Base-by-base conservation (phyloP, 768 basidiomycete species). In the Rhodotorula graminis region DNA sequence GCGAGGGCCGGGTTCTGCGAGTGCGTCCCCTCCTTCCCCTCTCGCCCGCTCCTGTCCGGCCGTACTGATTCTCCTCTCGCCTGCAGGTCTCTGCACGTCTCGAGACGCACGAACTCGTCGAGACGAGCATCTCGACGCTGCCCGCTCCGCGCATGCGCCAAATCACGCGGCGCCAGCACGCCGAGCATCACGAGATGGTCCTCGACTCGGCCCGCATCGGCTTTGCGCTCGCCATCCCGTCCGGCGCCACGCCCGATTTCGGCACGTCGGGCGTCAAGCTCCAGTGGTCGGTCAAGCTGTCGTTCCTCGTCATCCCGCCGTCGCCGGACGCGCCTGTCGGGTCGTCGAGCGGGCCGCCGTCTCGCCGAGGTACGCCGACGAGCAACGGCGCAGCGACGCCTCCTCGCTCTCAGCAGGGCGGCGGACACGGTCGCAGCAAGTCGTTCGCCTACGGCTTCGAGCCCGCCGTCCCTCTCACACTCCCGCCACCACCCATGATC, bases 181-280 rank as follows among this genome's bases (percentile, higher is more conserved):
- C 92, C 0, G 93, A 96, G 79, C 88, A 91, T 63, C 89, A 91
- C 77, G 86, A 90, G 2, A 87, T 89, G 19, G 88, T 92, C 78
- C 86, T 89, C 11, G 86, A 89, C 58, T 88, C 88, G 0, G 83
- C 88, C 0, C 88, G 93, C 40, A 88, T 91, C 44, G 88, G 90
- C 0, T 97, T 98, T 82, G 84, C 89, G 23, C 86, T 99, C 5
- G 93, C 94, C 79, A 94, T 99, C 69, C 95, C 94, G 0, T 87
- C 89, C 2, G 95, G 96, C 69, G 92, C 89, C 0, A 90, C 91
- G 64, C 93, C 95, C 0, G 89, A 88, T 0, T 97, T 97, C 81
- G 84, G 87, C 64, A 83, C 93, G 3, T 82, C 84, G 62, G 83
- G 89, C 11, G 93, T 95, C 16, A 95, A 94, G 0, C 82, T 97